Evolutionary conservation across 2,329 filamentous ascomycete species (phyloP).

Genomic region (Thelonectria rubi): DNA sequence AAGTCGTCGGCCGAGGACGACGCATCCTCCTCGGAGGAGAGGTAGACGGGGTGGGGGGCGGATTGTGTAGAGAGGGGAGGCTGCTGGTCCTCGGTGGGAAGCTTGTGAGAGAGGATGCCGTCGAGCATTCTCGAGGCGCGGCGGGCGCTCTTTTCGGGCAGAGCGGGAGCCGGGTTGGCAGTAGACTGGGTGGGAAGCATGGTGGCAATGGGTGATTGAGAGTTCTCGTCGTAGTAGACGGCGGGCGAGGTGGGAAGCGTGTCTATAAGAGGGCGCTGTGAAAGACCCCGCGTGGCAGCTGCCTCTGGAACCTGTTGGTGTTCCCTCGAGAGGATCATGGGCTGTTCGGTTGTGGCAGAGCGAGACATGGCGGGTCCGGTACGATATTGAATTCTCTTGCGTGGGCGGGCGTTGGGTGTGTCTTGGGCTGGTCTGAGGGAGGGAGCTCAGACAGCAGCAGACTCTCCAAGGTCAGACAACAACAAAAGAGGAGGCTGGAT

Average conservation of each 20-base stretch:
- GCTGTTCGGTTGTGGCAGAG: constrained; percentile 34
- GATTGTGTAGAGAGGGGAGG: constrained; percentile 48
- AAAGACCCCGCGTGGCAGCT: constrained; percentile 25
- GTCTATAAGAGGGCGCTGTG: constrained; percentile 40
- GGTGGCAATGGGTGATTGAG: constrained; percentile 35
- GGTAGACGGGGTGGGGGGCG: constrained; percentile 67
- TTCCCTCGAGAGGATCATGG: constrained; percentile 30
- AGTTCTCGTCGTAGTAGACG: constrained; percentile 36
- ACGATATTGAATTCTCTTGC: constrained; percentile 25
- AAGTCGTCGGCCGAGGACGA: constrained; percentile 70
- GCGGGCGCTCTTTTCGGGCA: constrained; percentile 61
- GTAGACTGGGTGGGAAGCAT: constrained; percentile 42
- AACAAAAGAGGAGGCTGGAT: constrained; percentile 9
- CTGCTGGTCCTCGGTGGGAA: constrained; percentile 43
- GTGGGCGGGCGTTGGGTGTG: background rate
- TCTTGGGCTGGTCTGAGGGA: constrained; percentile 16
- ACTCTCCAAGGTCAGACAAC: constrained; percentile 3
- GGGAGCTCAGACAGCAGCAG: constrained; percentile 16
- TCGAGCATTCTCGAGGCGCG: constrained; percentile 55
- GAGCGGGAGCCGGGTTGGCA: constrained; percentile 50
- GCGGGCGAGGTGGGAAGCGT: constrained; percentile 40
- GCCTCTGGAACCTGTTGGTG: constrained; percentile 34
- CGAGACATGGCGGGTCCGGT: constrained; percentile 37
- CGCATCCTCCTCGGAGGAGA: constrained; percentile 72
- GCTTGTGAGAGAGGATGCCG: constrained; percentile 45